phyloP scores from a whole-genome alignment of 441 rosid species.

The Biscutella auriculata region DNA sequence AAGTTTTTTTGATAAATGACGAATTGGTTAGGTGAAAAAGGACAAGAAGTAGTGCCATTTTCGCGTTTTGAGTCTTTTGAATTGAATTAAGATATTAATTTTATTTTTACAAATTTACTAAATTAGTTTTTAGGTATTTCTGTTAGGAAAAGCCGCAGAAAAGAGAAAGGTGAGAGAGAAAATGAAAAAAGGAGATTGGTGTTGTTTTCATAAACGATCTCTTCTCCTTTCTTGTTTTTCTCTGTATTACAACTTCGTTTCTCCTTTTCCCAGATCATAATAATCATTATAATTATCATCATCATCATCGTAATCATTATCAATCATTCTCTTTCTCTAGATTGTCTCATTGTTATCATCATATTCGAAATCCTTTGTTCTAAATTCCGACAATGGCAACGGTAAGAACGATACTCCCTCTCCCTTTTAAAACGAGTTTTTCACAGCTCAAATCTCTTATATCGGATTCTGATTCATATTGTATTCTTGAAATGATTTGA shows the following conservation, averaged over 20 bases:
- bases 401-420: slow-evolving; percentile 7
- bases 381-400: slow-evolving; percentile 13
- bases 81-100: no score
- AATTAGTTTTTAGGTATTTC: slow-evolving; percentile 8
- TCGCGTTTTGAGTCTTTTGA: no score
- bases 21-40: no score
- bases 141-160: slow-evolving; percentile 21
- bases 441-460: background rate
- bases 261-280: slow-evolving; percentile 1
- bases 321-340: background rate
- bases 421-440: background rate
- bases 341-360: background rate
- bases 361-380: slow-evolving; percentile 9
- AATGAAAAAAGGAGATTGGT: slow-evolving; percentile 10
- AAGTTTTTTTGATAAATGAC: no score
- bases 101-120: background rate
- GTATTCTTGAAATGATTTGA: background rate
- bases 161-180: slow-evolving; percentile 6
- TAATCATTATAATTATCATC: background rate
- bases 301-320: background rate
- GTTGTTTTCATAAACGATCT: slow-evolving; percentile 13
- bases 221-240: slow-evolving; percentile 9
- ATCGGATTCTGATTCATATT: background rate
- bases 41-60: no score
- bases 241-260: slow-evolving; percentile 13